Base-by-base conservation (phyloP, 495 filamentous ascomycete genomes). In the Penicillium atrosanguineum region DNA sequence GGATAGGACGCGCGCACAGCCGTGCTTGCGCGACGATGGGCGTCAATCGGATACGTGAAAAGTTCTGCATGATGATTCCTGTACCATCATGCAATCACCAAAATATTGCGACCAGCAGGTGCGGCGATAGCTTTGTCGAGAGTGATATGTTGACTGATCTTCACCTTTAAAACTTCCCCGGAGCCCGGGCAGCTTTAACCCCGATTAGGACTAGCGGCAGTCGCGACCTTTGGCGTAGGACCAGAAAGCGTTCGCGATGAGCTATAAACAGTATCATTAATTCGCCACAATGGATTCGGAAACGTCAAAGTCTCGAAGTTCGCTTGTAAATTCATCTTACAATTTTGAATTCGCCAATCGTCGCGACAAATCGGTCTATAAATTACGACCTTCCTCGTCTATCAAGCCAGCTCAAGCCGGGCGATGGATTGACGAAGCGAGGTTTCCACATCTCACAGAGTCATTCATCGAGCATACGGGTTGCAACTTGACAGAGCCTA, bases 11-110 rank as follows among this genome's bases (percentile, higher is more conserved):
- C 42, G 54, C 50, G 59, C 52, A 59, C n/a, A 54, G 50, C 46
- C 64, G 53, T 29, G 60, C 56, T 43, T 56, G 64, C 23, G 60
- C 46, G n/a, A 67, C 34, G 36, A 59, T 28, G 45, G 53, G 36
- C 46, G 55, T 59, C 48, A 71, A 60, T 68, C 66, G 67, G 37
- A 67, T 39, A 55, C 63, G 67, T 44, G 48, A 55, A 14, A 72
- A 60, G 19, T 53, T 52, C 43, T 62, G 68, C 72, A 73, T 73
- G 38, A 44, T 65, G 38, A 41, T 44, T 12, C 29, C 41, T 41
- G 31, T 39, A 26, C 62, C 65, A 61, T 64, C 38, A 36, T 56
- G 54, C 44, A 42, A 38, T 23, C 29, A 19, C 41, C 23, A 7
- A 4, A 1, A 26, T 1, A 46, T 19, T 16, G 20, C 9, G 43